phyloP scores from a whole-genome alignment of 2,329 filamentous ascomycete genomes.

The Zalaria sp. region DNA sequence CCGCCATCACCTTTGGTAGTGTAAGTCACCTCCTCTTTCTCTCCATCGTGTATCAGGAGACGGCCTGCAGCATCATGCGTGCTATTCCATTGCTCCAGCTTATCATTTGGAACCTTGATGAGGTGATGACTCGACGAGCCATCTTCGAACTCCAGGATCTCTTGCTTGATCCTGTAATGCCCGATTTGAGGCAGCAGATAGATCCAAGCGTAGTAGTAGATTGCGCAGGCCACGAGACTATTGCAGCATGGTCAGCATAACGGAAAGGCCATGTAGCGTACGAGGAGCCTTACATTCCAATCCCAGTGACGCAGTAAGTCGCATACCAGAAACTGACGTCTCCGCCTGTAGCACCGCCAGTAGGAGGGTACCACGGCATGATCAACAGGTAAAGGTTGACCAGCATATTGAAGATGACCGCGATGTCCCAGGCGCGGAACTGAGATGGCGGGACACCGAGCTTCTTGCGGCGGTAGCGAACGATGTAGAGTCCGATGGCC shows the following conservation, averaged over 20 bases:
- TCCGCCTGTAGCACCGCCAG: conserved; percentile 42
- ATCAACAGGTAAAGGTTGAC: conserved; percentile 48
- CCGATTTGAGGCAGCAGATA: conserved; percentile 37
- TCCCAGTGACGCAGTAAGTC: conserved; percentile 51
- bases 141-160: conserved; percentile 37
- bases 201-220: conserved; percentile 49
- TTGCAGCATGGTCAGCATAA: background rate
- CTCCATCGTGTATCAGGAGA: too few relatives aligned
- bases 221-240: conserved; percentile 36
- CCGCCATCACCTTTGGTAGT: too few relatives aligned
- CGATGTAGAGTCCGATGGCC: conserved; percentile 41
- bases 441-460: conserved; percentile 33
- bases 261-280: background rate
- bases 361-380: conserved; percentile 60
- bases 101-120: conserved; percentile 37
- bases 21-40: too few relatives aligned
- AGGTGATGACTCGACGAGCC: conserved; percentile 35
- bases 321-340: conserved; percentile 63
- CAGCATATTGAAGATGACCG: conserved; percentile 45
- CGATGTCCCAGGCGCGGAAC: conserved; percentile 46
- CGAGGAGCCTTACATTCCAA: conserved; percentile 44
- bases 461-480: conserved; percentile 40
- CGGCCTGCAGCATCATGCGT: conserved; percentile 35
- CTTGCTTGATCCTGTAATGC: conserved; percentile 42
- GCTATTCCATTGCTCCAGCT: conserved; percentile 43